Conservation (phyloP, 257 asterid genomes). For the Ajuga chamaepitys region DNA sequence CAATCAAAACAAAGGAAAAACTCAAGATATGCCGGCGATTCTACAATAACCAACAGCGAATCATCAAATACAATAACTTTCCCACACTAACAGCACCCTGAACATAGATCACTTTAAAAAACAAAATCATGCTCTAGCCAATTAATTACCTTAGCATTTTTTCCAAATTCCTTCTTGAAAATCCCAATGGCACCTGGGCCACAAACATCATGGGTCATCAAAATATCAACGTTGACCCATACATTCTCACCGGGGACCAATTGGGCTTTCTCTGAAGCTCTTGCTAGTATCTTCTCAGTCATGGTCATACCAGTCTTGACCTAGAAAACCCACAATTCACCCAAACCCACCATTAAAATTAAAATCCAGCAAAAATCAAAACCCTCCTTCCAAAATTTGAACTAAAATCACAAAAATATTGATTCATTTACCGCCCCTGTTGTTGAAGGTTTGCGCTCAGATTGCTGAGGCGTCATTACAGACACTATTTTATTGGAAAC, state of each 20-base stretch:
- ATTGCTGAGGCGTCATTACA: conserved; percentile 78
- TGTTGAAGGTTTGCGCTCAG: conserved; percentile 61
- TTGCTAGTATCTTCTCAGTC: conserved; percentile 92
- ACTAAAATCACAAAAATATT: neutral
- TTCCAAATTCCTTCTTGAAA: conserved; percentile 85
- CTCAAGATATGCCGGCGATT: neutral
- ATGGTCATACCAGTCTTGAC: conserved; percentile 85
- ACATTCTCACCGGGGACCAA: conserved; percentile 87
- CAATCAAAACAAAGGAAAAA: neutral
- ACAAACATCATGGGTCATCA: conserved; percentile 97
- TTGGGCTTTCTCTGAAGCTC: conserved; percentile 65
- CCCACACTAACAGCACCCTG: neutral
- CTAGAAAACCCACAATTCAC: too few relatives aligned
- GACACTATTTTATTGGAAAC: conserved; percentile 47
- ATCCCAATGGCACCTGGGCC: conserved; percentile 83
- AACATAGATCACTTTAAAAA: too few relatives aligned
- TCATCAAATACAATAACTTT: neutral
- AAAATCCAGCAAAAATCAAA: conserved; percentile 9
- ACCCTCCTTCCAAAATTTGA: neutral
- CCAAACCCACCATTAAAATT: conserved; percentile 10
- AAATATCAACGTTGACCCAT: conserved; percentile 79
- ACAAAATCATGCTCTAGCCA: neutral
- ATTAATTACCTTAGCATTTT: conserved; percentile 73
- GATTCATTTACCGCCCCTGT: conserved; percentile 63
- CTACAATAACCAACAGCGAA: neutral